phyloP scores from a whole-genome alignment of 495 filamentous ascomycete species.

The Aspergillus hancockii region DNA sequence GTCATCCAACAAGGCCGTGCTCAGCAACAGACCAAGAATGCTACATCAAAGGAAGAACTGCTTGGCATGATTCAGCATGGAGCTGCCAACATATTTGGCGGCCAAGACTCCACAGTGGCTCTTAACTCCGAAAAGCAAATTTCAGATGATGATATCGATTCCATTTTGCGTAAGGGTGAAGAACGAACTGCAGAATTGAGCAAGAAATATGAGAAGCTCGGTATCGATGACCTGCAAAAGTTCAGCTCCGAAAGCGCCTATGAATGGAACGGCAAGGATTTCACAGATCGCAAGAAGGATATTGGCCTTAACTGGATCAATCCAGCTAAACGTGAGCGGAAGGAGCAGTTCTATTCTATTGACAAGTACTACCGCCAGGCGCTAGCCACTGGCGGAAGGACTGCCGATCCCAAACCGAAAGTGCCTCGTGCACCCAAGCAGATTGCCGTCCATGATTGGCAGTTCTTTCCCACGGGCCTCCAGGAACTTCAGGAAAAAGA shows the following conservation, averaged over 20 bases:
- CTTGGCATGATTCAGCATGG: slow-evolving; percentile 99
- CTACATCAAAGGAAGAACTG: slow-evolving; percentile 92
- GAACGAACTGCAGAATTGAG: slow-evolving; percentile 85
- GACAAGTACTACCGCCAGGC: slow-evolving; percentile 98
- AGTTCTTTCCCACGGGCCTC: slow-evolving; percentile 86
- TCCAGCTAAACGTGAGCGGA: slow-evolving; percentile 95
- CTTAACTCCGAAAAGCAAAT: slow-evolving; percentile 61
- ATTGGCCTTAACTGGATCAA: slow-evolving; percentile 98
- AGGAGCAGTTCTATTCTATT: slow-evolving; percentile 96
- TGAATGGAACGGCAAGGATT: slow-evolving; percentile 98
- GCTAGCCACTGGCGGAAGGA: slow-evolving; percentile 78
- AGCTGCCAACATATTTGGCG: slow-evolving; percentile 87
- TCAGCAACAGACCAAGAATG: slow-evolving; percentile 83
- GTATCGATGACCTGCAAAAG: slow-evolving; percentile 96
- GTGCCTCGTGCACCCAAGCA: slow-evolving; percentile 96
- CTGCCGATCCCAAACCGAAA: slow-evolving; percentile 88
- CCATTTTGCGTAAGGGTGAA: slow-evolving; percentile 83
- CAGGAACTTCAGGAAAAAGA: slow-evolving; percentile 92
- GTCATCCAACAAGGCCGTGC: slow-evolving; percentile 98
- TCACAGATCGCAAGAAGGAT: slow-evolving; percentile 86
- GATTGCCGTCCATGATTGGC: slow-evolving; percentile 88
- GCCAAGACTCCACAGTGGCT: slow-evolving; percentile 58
- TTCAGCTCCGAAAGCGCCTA: slow-evolving; percentile 97
- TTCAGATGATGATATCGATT: slow-evolving; percentile 85
- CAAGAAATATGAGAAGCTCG: slow-evolving; percentile 94